These are phyloP conservation scores for Aspergillus texensis DNA, from an alignment of 2,329 filamentous ascomycete genomes.

Conservation along the genomic window DNA sequence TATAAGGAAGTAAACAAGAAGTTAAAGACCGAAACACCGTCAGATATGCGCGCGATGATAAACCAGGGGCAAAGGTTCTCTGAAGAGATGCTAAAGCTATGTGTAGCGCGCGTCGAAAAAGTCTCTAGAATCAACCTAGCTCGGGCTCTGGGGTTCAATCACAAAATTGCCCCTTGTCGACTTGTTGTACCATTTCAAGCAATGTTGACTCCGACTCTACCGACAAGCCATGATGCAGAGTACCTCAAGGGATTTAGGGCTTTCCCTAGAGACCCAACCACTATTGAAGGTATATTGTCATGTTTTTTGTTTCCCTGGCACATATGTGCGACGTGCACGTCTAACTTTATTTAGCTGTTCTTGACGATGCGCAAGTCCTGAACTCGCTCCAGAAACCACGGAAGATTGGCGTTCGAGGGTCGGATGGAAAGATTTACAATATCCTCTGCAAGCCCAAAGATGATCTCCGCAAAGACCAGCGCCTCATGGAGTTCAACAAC, in stretches of 20 bases:
- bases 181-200: slow-evolving; percentile 88
- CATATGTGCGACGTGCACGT: neutral
- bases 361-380: slow-evolving; percentile 86
- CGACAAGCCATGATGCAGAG: slow-evolving; percentile 68
- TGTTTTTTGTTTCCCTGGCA: neutral
- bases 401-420: slow-evolving; percentile 83
- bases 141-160: slow-evolving; percentile 79
- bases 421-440: slow-evolving; percentile 84
- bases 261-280: slow-evolving; percentile 83
- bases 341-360: slow-evolving; percentile 56
- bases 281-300: slow-evolving; percentile 60
- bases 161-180: slow-evolving; percentile 77
- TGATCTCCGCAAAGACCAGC: slow-evolving; percentile 94
- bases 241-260: slow-evolving; percentile 74
- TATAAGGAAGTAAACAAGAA: slow-evolving; percentile 56
- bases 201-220: slow-evolving; percentile 80
- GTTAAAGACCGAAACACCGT: slow-evolving; percentile 41
- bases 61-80: slow-evolving; percentile 79
- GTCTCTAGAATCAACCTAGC: slow-evolving; percentile 73
- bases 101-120: slow-evolving; percentile 77
- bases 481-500: slow-evolving; percentile 97
- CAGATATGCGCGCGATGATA: slow-evolving; percentile 72
- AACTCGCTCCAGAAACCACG: slow-evolving; percentile 90
- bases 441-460: slow-evolving; percentile 97
- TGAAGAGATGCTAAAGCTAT: slow-evolving; percentile 77